A percentile compares a stretch with the other conserved stretches of the same genome.
Evolutionary conservation across 1,284 basidiomycete genomes (phyloP).

Genomic region (Xerocomus nothofagi): DNA sequence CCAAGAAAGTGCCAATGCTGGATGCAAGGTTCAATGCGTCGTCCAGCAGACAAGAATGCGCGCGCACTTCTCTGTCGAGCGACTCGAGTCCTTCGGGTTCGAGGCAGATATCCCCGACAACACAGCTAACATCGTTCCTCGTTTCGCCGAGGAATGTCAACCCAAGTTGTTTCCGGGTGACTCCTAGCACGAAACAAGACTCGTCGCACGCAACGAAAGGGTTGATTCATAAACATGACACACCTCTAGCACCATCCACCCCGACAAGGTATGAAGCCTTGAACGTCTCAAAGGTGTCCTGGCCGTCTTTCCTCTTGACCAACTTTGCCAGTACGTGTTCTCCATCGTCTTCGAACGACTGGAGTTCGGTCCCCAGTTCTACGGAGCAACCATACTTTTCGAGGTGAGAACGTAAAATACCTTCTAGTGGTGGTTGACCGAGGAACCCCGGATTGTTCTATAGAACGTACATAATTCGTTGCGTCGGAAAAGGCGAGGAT

Average conservation of each 20-base stretch:
- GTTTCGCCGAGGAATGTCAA: constrained; percentile 49
- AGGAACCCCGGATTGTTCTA: constrained; percentile 23
- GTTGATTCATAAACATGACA: neutral
- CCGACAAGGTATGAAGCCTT: constrained; percentile 38
- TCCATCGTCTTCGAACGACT: constrained; percentile 33
- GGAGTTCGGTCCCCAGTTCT: constrained; percentile 36
- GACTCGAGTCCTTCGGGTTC: constrained; percentile 34
- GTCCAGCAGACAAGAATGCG: neutral
- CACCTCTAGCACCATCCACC: constrained; percentile 40
- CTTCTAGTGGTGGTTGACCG: constrained; percentile 37
- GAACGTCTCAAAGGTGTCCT: constrained; percentile 19
- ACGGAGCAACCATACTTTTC: constrained; percentile 27
- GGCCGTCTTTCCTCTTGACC: constrained; percentile 18
- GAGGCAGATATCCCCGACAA: constrained; percentile 44
- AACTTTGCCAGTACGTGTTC: constrained; percentile 28
- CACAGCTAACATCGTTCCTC: constrained; percentile 31
- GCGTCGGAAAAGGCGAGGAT: neutral
- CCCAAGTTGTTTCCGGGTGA: constrained; percentile 44
- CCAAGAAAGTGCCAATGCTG: constrained; percentile 38
- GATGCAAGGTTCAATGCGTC: constrained; percentile 1
- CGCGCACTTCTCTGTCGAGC: constrained; percentile 35
- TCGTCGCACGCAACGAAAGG: neutral
- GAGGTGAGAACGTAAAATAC: constrained; percentile 34
- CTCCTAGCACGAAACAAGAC: constrained; percentile 9
- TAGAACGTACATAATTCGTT: neutral